Evolutionary conservation across 306 rosid species (phyloP), one percentile per base, ranked within the genome.

Genomic region (Notholithocarpus densiflorus): DNA sequence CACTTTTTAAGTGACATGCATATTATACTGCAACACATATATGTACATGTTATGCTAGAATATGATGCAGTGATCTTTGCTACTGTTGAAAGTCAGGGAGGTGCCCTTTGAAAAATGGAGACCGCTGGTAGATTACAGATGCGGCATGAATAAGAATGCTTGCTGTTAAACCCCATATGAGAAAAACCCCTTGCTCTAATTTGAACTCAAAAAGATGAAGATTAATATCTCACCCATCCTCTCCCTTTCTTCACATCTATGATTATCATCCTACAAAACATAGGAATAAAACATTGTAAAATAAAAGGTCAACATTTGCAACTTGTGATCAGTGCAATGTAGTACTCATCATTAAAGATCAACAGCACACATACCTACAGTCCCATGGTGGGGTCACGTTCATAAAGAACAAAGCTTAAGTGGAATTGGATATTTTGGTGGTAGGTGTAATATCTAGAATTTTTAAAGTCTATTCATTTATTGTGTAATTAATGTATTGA

Each of bases 41-140:
- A 27, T 17, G 53, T 48, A 48, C 15, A 0, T n/a, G 23, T n/a
- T 40, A 37, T 69, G 73, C 2, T 19, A n/a, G 26, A 19, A 13
- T 8, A 34, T 31, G 17, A 13, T 19, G 68, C 56, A 59, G 20
- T 26, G 60, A 43, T 40, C 56, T 75, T 79, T 78, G 86, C 23
- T 79, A 2, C n/a, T 76, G 74, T 79, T 82, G 80, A 71, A 85
- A 85, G 79, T 82, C 77, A 64, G 75, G 88, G 56, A 85, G 75
- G 43, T 76, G 74, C 5, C 27, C n/a, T 43, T 52, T 62, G 65
- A 48, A 62, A 43, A 57, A 45, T 31, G 82, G 86, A 31, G 81
- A 29, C 26, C 15, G 54, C 56, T 55, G 74, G 77, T 71, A 79
- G 72, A 79, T 56, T 11, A 82, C 43, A 48, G 88, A 51, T 72